phyloP scores from a whole-genome alignment of 2,329 filamentous ascomycete genomes.

The Aspergillus novofumigatus region DNA sequence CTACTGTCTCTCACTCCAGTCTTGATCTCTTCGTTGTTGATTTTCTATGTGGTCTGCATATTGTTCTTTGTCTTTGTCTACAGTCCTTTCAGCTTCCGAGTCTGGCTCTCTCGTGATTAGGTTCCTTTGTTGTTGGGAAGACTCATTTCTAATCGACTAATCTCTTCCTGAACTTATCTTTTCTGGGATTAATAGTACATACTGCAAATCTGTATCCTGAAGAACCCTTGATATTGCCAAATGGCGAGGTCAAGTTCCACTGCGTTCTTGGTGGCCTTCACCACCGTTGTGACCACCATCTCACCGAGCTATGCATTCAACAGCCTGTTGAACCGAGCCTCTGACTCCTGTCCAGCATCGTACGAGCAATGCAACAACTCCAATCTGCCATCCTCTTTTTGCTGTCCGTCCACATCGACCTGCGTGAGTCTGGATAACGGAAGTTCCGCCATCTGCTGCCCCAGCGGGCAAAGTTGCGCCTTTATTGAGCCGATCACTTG shows the following conservation, averaged over 20 bases:
- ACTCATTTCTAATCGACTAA: neutral
- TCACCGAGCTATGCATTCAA: conserved; percentile 16
- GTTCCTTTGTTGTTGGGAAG: neutral
- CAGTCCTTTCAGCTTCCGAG: neutral
- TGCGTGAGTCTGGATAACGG: conserved; percentile 42
- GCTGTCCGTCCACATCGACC: conserved; percentile 37
- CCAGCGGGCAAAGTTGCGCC: conserved; percentile 37
- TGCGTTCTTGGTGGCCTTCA: conserved; percentile 19
- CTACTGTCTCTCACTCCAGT: neutral
- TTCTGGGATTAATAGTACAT: neutral
- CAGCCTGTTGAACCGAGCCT: conserved; percentile 19
- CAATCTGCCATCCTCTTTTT: conserved; percentile 40
- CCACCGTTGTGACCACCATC: conserved; percentile 18
- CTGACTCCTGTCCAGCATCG: conserved; percentile 28
- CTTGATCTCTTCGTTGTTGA: neutral
- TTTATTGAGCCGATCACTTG: conserved; percentile 43
- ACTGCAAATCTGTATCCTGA: conserved; percentile 1
- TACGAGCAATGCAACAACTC: conserved; percentile 34
- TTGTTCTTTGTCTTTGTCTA: conserved; percentile 4
- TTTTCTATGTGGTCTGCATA: neutral
- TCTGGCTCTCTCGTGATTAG: neutral
- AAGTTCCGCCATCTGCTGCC: conserved; percentile 45
- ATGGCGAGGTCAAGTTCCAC: conserved; percentile 16
- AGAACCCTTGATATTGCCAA: neutral
- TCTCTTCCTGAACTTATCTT: neutral